A percentile compares a stretch with the other conserved stretches of the same genome.
Conservation (phyloP, 345 rosid genomes). For the Hypericum androsaemum region DNA sequence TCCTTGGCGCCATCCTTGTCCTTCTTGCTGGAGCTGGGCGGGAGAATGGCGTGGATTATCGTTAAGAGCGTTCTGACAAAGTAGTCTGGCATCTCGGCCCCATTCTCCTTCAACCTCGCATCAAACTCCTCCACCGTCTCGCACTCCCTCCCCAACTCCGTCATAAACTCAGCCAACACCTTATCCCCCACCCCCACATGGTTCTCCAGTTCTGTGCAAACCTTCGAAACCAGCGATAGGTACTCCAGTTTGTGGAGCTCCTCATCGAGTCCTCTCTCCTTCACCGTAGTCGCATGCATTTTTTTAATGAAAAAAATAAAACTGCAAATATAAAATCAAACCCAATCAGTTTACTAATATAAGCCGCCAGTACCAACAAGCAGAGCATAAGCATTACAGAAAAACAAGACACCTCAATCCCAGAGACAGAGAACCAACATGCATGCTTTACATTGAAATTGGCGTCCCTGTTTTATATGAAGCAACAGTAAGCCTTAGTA, state of each 20-base stretch:
- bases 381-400: too few relatives aligned
- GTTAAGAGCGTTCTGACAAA: conserved; percentile 67
- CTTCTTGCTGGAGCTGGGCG: conserved; percentile 40
- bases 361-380: too few relatives aligned
- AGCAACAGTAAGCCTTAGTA: too few relatives aligned
- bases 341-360: too few relatives aligned
- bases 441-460: too few relatives aligned
- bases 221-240: conserved; percentile 71
- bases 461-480: too few relatives aligned
- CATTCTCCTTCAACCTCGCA: conserved; percentile 52
- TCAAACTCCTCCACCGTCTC: conserved; percentile 66
- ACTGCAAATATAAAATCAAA: too few relatives aligned
- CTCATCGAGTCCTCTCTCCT: conserved; percentile 11
- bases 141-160: conserved; percentile 53
- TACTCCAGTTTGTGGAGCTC: conserved; percentile 42
- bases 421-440: too few relatives aligned
- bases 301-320: too few relatives aligned
- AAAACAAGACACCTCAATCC: too few relatives aligned
- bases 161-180: conserved; percentile 66
- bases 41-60: conserved; percentile 76
- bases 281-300: too few relatives aligned
- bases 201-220: conserved; percentile 67
- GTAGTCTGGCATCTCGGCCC: conserved; percentile 87
- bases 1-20: conserved; percentile 19
- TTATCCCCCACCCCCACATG: conserved; percentile 72